Base-by-base conservation (phyloP, 306 rosid species). In the Castanea mollissima region DNA sequence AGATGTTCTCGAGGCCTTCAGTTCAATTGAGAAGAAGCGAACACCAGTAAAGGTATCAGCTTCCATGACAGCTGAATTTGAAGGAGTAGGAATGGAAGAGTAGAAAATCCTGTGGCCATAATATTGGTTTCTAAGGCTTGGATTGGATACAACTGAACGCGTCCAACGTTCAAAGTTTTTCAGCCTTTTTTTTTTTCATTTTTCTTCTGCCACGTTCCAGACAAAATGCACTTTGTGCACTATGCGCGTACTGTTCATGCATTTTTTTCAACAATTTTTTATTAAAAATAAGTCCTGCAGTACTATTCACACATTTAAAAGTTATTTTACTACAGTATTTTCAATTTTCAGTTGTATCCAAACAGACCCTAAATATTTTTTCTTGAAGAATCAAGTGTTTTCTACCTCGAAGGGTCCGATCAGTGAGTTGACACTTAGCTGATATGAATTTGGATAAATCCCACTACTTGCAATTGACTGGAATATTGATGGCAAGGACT, bases 1-100 rank as follows among this genome's bases (percentile, higher is more conserved):
- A 54, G 98, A 95, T 84, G 78, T 74, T 18, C 71, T 95, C 2
- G 91, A 90, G 85, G 96, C 92, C 51, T 95, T 90, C 78, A 83
- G 92, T 90, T 72, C 86, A 4, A 74, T 91, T 86, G 81, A 89
- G 88, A 95, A 93, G 91, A 90, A 79, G 77, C 89, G 99, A 69
- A 91, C 99, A 54, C 97, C 93, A 38, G 99, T 93, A 78, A 98
- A 95, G 84, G 99, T 98, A 41, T 95, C 98, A 0, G 93, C 92
- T 79, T 91, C 96, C 44, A 93, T 95, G 91, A 88, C 91, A 65
- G 97, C 98, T 32, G 98, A 98, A 1, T 81, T 93, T 82, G 95
- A 94, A 77, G 91, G 89, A 83, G 89, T 88, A 65, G 92, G 94
- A 80, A 76, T 76, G 32, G 14, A 80, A 81, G 34, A 32, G 60